Percentiles rank a stretch among this genome's conserved stretches.
Evolutionary conservation across 2,329 filamentous ascomycete species (phyloP).

Genomic region (Anisogramma anomala): DNA sequence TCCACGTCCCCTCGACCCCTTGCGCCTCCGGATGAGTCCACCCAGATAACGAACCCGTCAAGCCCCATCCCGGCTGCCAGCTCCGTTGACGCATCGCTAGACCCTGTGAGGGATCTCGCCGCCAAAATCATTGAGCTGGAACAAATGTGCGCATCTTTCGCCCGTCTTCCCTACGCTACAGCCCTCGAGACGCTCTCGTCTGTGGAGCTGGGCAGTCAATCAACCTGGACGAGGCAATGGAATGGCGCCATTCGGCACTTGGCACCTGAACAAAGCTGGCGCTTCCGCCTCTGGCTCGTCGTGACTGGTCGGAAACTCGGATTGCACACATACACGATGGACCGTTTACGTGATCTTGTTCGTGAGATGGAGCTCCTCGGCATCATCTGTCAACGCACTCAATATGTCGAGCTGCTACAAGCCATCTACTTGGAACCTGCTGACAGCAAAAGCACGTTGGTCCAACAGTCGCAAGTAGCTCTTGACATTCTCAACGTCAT

Average conservation of each 20-base stretch:
- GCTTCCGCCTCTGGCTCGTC: conserved; percentile 23
- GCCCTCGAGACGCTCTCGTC: conserved; percentile 6
- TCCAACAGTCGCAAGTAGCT: conserved; percentile 27
- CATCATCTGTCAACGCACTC: conserved; percentile 24
- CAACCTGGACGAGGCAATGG: conserved; percentile 12
- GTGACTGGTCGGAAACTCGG: conserved; percentile 17
- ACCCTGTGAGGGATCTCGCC: conserved; percentile 5
- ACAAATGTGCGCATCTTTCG: conserved; percentile 7
- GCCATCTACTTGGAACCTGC: conserved; percentile 24
- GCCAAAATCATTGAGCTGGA: conserved; percentile 6
- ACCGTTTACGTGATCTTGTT: conserved; percentile 21
- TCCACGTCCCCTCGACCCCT: conserved; percentile 15
- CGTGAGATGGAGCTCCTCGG: conserved; percentile 29
- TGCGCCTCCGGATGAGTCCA: background rate
- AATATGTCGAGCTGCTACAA: conserved; percentile 28
- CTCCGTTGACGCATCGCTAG: conserved; percentile 13
- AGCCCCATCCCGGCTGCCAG: conserved; percentile 1
- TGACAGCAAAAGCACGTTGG: conserved; percentile 16
- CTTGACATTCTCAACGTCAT: conserved; percentile 34
- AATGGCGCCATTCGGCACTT: conserved; percentile 20
- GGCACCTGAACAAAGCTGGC: conserved; percentile 23
- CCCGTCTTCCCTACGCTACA: background rate
- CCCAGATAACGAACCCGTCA: conserved; percentile 13
- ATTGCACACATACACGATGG: conserved; percentile 10
- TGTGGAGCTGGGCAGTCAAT: conserved; percentile 1